Evolutionary conservation across 345 rosid genomes (phyloP).

Genomic region (Streptanthus diversifolius): DNA sequence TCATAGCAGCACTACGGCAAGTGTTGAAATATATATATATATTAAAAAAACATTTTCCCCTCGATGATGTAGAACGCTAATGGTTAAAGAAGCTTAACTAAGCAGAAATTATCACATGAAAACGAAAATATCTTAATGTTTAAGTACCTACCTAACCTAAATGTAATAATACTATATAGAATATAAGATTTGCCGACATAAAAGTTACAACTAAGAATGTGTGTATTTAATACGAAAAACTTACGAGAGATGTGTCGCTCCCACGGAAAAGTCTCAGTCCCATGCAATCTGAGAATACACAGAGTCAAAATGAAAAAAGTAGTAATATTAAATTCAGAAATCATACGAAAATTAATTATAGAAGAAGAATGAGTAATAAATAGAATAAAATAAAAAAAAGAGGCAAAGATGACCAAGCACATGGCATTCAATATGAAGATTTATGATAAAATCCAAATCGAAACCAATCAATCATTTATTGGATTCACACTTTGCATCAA

Average conservation of each 20-base stretch:
- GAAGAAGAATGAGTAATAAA: not conserved
- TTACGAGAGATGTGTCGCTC: slow-evolving; percentile 63
- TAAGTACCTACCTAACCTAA: not conserved
- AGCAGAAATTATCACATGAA: slow-evolving; percentile 1
- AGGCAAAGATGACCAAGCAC: not conserved
- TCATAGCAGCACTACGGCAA: slow-evolving; percentile 26
- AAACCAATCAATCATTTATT: not conserved
- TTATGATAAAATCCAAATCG: not conserved
- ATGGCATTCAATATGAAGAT: slow-evolving; percentile 25
- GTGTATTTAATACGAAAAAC: slow-evolving; percentile 16
- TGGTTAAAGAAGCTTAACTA: slow-evolving; percentile 16
- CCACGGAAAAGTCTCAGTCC: slow-evolving; percentile 64
- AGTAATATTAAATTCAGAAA: not conserved
- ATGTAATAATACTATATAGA: not conserved
- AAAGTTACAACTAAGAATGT: not conserved
- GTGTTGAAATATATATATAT: not conserved
- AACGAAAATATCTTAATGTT: not conserved
- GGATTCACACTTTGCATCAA: slow-evolving; percentile 21
- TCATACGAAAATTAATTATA: slow-evolving; percentile 6
- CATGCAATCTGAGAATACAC: slow-evolving; percentile 53
- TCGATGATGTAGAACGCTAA: not conserved
- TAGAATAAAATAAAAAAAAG: not conserved
- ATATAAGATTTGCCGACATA: slow-evolving; percentile 23
- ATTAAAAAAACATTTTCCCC: not conserved
- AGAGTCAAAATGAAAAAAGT: slow-evolving; percentile 26